phyloP scores from a whole-genome alignment of 139 green algal species.

The Tetradesmus lagerheimii region DNA sequence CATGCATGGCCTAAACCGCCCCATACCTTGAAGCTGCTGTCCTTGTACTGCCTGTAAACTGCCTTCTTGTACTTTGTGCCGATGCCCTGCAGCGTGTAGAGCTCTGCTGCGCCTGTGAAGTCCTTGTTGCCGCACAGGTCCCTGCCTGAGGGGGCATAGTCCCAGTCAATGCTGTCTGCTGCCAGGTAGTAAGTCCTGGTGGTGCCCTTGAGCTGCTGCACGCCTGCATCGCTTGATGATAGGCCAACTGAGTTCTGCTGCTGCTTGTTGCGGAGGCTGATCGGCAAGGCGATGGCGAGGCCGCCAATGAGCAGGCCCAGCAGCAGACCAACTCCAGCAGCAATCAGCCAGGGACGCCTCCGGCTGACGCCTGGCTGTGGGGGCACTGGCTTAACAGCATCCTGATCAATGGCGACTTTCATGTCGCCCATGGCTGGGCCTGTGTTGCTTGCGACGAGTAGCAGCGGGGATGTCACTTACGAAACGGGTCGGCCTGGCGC shows the following conservation, averaged over 20 bases:
- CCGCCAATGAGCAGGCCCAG: neutral
- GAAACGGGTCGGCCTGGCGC: too few relatives aligned
- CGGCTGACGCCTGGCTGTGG: neutral
- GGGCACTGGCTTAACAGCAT: neutral
- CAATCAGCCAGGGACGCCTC: neutral
- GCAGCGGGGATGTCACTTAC: neutral
- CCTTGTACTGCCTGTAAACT: constrained; percentile 62
- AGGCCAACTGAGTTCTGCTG: neutral
- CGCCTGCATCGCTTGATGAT: neutral
- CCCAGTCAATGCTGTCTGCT: constrained; percentile 63
- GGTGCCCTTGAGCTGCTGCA: neutral
- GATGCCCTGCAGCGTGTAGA: constrained; percentile 40
- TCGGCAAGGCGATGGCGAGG: constrained; percentile 32
- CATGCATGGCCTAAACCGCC: neutral
- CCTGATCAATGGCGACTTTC: neutral
- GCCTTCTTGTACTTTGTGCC: constrained; percentile 60
- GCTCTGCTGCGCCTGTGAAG: constrained; percentile 3
- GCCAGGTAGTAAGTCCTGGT: constrained; percentile 56
- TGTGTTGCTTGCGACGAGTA: neutral
- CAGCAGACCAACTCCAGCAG: constrained; percentile 5
- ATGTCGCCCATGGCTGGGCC: neutral
- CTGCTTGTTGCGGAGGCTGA: neutral
- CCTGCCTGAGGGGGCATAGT: constrained; percentile 59
- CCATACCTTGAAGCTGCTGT: constrained; percentile 57
- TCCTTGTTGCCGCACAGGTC: constrained; percentile 29